A percentile compares a stretch with the other conserved stretches of the same genome.
Conservation (phyloP, 139 green algal species). For the Haematococcus lacustris region DNA sequence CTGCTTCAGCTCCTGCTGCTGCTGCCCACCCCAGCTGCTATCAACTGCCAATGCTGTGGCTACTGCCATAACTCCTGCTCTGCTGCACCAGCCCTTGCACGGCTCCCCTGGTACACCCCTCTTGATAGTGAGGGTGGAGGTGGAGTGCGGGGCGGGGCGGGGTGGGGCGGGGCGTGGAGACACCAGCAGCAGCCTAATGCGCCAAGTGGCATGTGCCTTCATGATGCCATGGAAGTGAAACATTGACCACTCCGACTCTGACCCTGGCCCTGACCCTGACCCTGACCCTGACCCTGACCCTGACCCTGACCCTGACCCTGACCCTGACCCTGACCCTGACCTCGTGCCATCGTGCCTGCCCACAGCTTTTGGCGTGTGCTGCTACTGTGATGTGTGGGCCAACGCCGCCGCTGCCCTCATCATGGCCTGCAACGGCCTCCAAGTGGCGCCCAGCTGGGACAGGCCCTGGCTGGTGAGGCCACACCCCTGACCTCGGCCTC, state of each 20-base stretch:
- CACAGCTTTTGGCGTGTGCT: conserved; percentile 25
- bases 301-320: no score
- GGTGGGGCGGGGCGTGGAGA: neutral
- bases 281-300: no score
- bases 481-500: neutral
- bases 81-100: neutral
- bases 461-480: conserved; percentile 27
- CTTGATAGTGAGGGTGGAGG: no score
- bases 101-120: neutral
- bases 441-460: conserved; percentile 18
- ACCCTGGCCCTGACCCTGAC: no score
- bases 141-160: no score
- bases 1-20: no score
- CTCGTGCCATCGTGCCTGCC: neutral
- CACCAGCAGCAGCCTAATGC: neutral
- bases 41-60: no score
- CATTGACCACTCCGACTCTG: no score
- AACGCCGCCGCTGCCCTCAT: conserved; percentile 26
- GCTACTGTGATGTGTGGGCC: conserved; percentile 24
- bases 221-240: neutral
- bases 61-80: neutral
- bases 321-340: neutral
- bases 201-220: neutral
- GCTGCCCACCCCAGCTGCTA: no score
- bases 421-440: conserved; percentile 11